These are phyloP conservation scores for Epichloe sibirici DNA, from an alignment of 2,329 filamentous ascomycete genomes.

Conservation along the genomic window DNA sequence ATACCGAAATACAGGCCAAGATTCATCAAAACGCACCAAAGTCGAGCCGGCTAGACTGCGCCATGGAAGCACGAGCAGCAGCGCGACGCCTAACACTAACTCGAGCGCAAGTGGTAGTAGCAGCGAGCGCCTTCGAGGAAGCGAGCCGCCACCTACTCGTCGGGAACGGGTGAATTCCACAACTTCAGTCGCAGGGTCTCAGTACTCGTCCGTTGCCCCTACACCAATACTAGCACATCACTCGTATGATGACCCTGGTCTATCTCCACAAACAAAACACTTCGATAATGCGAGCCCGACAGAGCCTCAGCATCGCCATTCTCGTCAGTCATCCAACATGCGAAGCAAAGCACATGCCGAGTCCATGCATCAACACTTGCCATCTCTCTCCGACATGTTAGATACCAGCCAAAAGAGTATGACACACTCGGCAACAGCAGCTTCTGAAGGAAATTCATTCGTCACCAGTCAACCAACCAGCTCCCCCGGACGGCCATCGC, in stretches of 20 bases:
- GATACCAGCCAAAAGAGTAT: slow-evolving; percentile 20
- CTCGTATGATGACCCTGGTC: slow-evolving; percentile 29
- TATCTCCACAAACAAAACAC: slow-evolving; percentile 28
- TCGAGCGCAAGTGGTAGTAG: slow-evolving; percentile 35
- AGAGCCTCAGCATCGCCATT: slow-evolving; percentile 15
- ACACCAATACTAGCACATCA: slow-evolving; percentile 23
- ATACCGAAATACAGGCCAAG: slow-evolving; percentile 14
- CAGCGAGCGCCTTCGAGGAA: slow-evolving; percentile 34
- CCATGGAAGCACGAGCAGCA: slow-evolving; percentile 29
- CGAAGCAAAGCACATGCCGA: slow-evolving; percentile 14
- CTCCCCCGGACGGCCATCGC: slow-evolving; percentile 11
- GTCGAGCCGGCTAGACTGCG: slow-evolving; percentile 26
- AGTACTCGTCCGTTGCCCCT: slow-evolving; percentile 27
- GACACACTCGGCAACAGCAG: slow-evolving; percentile 8
- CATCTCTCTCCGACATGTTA: slow-evolving; percentile 36
- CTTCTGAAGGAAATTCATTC: slow-evolving; percentile 3
- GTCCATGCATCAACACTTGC: slow-evolving; percentile 24
- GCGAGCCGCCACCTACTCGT: slow-evolving; percentile 33
- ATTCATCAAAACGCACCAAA: slow-evolving; percentile 36
- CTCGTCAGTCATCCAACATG: slow-evolving; percentile 17
- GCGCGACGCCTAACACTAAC: slow-evolving; percentile 24
- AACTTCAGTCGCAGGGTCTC: slow-evolving; percentile 33
- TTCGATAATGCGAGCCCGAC: slow-evolving; percentile 22
- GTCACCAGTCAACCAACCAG: neutral
- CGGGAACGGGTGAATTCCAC: slow-evolving; percentile 37